Evolutionary conservation across 495 filamentous ascomycete species (phyloP), one percentile per base, ranked within the genome.

Genomic region (Elasticomyces elasticus): DNA sequence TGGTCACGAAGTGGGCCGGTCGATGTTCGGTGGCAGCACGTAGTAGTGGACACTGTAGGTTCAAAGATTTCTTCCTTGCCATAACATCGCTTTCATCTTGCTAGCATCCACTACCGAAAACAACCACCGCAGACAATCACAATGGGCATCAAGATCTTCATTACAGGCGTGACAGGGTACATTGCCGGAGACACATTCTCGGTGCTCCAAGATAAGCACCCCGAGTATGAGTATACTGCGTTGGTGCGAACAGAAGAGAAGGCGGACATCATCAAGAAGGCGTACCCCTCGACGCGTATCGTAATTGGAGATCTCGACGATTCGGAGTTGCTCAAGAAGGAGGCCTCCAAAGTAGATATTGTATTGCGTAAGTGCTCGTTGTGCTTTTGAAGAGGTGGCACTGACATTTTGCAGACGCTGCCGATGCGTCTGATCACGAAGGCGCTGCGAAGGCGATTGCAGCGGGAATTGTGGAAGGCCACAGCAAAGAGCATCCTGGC

Each of bases 181-280:
- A 86, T 90, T 55, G 85, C 83, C 22, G 85, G 87, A 15, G 84
- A 89, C 57, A 74, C 72, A 25, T 72, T 89, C 31, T 79, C 78
- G 55, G 67, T 68, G 15, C 63, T 90, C 15, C 57, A 68, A 42
- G 67, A 75, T 7, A 71, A 79, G 13, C 81, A 89, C 62, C 85
- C 83, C 1, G 79, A 89, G 27, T 83, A 78, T 65, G 70, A 85
- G 35, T 72, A 81, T 62, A 76, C 82, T 2, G 71, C 76, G 31
- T 68, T 91, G 7, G 80, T 87, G 27, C 79, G 88, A n/a, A 81
- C 74, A 62, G 71, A 78, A 62, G 76, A 79, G 37, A 87, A 84
- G 59, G 82, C 74, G 26, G 74, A 78, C 20, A 67, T 70, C 30
- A 72, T 92, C 24, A 72, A 76, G n/a, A 73, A 71, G 50, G 65